Base-by-base conservation (phyloP, 192 early-diverging fungal genomes). In the Rhizoclosmatium globosum region DNA sequence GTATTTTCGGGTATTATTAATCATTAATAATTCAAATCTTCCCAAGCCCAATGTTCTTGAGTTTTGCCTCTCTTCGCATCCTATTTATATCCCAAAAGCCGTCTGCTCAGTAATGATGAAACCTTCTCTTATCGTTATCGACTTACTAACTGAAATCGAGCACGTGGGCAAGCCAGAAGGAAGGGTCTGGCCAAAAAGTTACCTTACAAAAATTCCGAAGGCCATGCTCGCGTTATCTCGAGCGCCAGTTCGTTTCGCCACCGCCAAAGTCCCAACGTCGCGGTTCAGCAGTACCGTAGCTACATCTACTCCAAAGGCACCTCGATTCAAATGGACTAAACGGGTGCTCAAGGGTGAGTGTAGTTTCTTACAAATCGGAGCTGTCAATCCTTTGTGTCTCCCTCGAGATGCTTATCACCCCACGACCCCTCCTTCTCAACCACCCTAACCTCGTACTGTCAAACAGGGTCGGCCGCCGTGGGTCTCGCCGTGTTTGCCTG, bases 301-400 rank as follows among this genome's bases (percentile, higher is more conserved):
- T 13, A 57, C 56, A 17, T 19, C 21, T 47, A 7, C 43, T 46
- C 46, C 69, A 4, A 48, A 13, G 17, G 1, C 74, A 2, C 64
- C 74, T 17, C 41, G 74, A 38, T 76, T 76, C 64, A 76, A 76
- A 76, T 76, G 74, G 74, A 76, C 74, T 7, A 76, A 76, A 39
- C 61, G 64, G 23, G 44, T 76, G n/a, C 38, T 76, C 11, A 67
- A 21, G 9, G 74, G 74, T 74, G 53, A 42, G 70, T 6, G 38
- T 47, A 7, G 4, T 23, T 64, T 11, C 44, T 41, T 21, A 6
- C 67, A 3, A 6, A 43, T 48, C 67, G 50, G 50, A 53, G 50
- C 6, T 53, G 50, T 23, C 21, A 7, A 39, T 62, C 23, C 7
- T 39, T 62, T 62, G 60, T 19, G 6, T 62, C 50, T 17, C 17